Percentiles rank a stretch among this genome's conserved stretches.
Conservation (phyloP, 371 early-diverging fungal species). For the Mucor piriformis region DNA sequence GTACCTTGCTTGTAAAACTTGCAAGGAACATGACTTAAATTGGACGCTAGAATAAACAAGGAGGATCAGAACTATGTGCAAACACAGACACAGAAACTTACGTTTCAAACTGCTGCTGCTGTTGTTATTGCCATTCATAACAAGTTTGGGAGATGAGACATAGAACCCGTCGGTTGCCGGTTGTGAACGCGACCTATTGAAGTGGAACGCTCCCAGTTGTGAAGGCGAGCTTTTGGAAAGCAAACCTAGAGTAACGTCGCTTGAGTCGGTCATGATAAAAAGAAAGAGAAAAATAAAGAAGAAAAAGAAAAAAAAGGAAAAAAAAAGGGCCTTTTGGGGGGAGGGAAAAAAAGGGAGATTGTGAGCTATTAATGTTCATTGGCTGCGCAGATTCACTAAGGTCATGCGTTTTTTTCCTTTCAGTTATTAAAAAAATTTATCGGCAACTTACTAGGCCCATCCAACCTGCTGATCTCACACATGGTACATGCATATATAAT, state of each 20-base stretch:
- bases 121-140: not conserved
- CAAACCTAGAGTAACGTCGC: constrained; percentile 20
- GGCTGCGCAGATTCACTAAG: constrained; percentile 14
- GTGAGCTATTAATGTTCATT: constrained; percentile 2
- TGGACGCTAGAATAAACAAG: constrained; percentile 23
- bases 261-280: constrained; percentile 20
- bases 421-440: not conserved
- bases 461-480: not conserved
- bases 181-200: constrained; percentile 31
- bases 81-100: too few species aligned
- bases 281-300: constrained; percentile 2
- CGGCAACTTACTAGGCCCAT: not conserved
- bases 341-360: constrained; percentile 6
- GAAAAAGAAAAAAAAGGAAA: constrained; percentile 9
- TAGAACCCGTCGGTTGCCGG: constrained; percentile 19
- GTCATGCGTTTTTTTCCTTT: constrained; percentile 20
- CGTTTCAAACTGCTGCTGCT: constrained; percentile 11
- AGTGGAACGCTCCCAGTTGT: constrained; percentile 23
- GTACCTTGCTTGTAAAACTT: constrained; percentile 79
- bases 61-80: not conserved
- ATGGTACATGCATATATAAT: not conserved
- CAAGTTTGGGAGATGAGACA: constrained; percentile 14
- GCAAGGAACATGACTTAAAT: constrained; percentile 75
- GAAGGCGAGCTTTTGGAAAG: constrained; percentile 41
- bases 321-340: constrained; percentile 2